Conservation (phyloP, 768 basidiomycete species). For the Roridomyces roridus region DNA sequence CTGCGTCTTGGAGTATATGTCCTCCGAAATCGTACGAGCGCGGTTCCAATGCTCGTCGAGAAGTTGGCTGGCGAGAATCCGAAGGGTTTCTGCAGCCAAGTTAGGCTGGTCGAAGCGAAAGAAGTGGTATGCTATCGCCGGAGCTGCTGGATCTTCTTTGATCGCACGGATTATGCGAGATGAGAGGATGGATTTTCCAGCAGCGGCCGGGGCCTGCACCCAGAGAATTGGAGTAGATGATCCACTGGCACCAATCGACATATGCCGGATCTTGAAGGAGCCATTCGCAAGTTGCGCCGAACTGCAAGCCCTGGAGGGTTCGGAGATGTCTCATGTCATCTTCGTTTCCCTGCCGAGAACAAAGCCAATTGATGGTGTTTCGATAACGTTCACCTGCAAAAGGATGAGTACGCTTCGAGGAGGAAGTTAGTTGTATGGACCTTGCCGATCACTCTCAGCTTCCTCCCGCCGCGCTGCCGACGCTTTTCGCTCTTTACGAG, state of each 20-base stretch:
- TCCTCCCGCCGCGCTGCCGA: constrained; percentile 1
- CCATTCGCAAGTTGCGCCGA: constrained; percentile 19
- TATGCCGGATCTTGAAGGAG: constrained; percentile 11
- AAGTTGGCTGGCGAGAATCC: constrained; percentile 26
- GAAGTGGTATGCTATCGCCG: constrained; percentile 26
- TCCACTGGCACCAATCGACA: constrained; percentile 6
- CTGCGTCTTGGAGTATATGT: constrained; percentile 12
- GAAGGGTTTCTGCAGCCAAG: constrained; percentile 17
- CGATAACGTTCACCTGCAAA: constrained; percentile 15
- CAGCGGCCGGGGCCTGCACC: constrained; percentile 25
- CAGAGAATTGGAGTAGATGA: constrained; percentile 20
- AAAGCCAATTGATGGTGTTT: constrained; percentile 14
- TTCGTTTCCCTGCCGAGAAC: constrained; percentile 16
- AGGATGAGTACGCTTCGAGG: background rate
- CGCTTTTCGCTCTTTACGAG: constrained; percentile 16
- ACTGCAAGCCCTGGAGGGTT: background rate
- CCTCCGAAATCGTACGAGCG: background rate
- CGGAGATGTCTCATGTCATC: constrained; percentile 6
- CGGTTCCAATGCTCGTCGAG: constrained; percentile 14
- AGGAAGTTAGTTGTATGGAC: background rate
- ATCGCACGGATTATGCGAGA: constrained; percentile 21
- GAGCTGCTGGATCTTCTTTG: background rate
- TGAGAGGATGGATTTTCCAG: constrained; percentile 30
- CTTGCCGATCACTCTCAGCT: constrained; percentile 4
- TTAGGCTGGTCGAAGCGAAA: constrained; percentile 22